Conservation (phyloP, 2,329 filamentous ascomycete species). For the Aspergillus pseudoviridinutans region DNA sequence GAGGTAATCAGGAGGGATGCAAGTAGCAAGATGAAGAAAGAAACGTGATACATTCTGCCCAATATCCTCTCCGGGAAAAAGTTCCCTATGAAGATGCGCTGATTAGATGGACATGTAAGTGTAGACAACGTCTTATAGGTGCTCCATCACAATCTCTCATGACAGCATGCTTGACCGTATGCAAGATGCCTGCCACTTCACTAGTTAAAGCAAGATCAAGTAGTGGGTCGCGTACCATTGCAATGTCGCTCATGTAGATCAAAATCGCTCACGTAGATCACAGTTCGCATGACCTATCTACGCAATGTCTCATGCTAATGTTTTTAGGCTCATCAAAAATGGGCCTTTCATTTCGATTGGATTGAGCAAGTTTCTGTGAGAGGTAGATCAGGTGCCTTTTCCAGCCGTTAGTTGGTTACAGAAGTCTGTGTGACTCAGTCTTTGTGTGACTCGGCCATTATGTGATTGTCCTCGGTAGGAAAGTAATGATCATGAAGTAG, state of each 20-base stretch:
- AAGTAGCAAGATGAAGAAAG: not conserved
- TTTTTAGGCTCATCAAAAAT: not conserved
- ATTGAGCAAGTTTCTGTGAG: not conserved
- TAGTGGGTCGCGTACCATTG: not conserved
- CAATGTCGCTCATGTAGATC: not conserved
- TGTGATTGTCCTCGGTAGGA: not conserved
- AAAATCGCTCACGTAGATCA: not conserved
- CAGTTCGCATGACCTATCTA: not conserved
- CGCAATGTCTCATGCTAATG: not conserved
- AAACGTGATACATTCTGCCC: not conserved
- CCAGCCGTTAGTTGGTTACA: not conserved
- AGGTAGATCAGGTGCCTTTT: not conserved
- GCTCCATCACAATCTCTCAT: not conserved
- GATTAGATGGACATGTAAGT: not conserved
- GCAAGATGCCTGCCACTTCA: not conserved
- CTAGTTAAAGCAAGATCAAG: not conserved
- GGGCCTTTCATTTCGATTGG: not conserved
- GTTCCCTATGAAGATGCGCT: not conserved
- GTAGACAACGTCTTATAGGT: not conserved
- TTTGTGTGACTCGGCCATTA: not conserved
- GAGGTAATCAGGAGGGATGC: not conserved
- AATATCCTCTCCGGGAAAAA: not conserved
- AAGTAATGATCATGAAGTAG: not conserved
- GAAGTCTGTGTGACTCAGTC: no score
- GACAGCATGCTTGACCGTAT: not conserved